Percentiles rank a stretch among this genome's conserved stretches.
Evolutionary conservation across 345 rosid species (phyloP).

Genomic region (Bruguiera sexangula): DNA sequence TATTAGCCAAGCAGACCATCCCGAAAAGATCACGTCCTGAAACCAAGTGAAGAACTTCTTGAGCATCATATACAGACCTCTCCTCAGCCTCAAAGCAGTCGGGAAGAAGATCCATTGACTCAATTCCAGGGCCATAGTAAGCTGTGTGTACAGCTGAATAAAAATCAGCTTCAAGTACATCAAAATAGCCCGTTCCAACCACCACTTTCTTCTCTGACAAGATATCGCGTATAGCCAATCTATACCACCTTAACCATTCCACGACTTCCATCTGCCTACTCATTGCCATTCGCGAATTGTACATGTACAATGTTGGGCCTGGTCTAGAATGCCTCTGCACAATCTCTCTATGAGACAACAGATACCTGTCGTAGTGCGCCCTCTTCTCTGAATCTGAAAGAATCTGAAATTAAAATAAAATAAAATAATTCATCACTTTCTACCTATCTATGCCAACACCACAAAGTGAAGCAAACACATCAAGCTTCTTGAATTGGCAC

Average conservation of each 20-base stretch:
- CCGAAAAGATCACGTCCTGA: slow-evolving; percentile 92
- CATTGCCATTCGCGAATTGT: slow-evolving; percentile 35
- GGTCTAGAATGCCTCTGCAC: slow-evolving; percentile 40
- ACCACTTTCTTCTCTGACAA: slow-evolving; percentile 63
- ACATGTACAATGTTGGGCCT: slow-evolving; percentile 36
- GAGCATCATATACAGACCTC: slow-evolving; percentile 69
- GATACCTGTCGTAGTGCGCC: slow-evolving; percentile 61
- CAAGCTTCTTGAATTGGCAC: too few species aligned
- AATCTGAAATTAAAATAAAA: slow-evolving; percentile 49
- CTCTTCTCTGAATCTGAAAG: slow-evolving; percentile 77
- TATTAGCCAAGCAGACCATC: slow-evolving; percentile 64
- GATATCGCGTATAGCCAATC: slow-evolving; percentile 70
- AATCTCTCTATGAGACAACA: slow-evolving; percentile 55
- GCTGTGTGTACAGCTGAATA: slow-evolving; percentile 76
- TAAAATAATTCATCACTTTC: not conserved
- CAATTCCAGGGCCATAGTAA: slow-evolving; percentile 80
- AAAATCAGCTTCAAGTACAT: slow-evolving; percentile 77
- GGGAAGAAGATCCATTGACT: slow-evolving; percentile 79
- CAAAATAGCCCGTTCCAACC: slow-evolving; percentile 63
- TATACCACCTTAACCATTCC: slow-evolving; percentile 89
- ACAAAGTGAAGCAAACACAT: not conserved
- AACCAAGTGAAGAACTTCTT: slow-evolving; percentile 85
- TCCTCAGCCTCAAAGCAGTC: slow-evolving; percentile 95
- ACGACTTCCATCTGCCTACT: slow-evolving; percentile 78
- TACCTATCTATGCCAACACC: not conserved